Conservation (phyloP, 441 rosid genomes). For the Raphanus hybrid region DNA sequence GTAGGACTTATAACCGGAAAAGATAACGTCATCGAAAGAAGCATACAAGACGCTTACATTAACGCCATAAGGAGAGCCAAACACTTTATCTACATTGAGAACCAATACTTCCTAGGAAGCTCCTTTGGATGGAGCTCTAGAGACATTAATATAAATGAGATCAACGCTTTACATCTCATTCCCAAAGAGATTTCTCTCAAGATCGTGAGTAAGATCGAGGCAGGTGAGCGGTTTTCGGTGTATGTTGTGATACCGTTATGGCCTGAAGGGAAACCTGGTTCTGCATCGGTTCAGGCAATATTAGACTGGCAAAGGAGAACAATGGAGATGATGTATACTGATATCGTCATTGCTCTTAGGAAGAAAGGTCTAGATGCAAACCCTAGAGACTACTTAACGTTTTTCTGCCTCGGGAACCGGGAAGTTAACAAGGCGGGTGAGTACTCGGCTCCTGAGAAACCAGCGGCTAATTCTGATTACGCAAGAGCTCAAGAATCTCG, state of each 20-base stretch:
- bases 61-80: slow-evolving; percentile 66
- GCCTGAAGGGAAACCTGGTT: slow-evolving; percentile 69
- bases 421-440: slow-evolving; percentile 47
- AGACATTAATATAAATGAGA: slow-evolving; percentile 42
- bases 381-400: slow-evolving; percentile 63
- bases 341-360: slow-evolving; percentile 47
- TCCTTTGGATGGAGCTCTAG: slow-evolving; percentile 61
- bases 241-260: slow-evolving; percentile 69
- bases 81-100: slow-evolving; percentile 66
- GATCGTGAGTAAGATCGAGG: slow-evolving; percentile 66
- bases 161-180: slow-evolving; percentile 57
- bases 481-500: slow-evolving; percentile 58
- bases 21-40: slow-evolving; percentile 50
- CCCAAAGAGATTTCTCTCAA: slow-evolving; percentile 70
- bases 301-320: slow-evolving; percentile 73
- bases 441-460: slow-evolving; percentile 44
- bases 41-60: slow-evolving; percentile 71
- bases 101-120: slow-evolving; percentile 73
- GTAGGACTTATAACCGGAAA: slow-evolving; percentile 53
- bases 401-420: slow-evolving; percentile 63
- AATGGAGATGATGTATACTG: slow-evolving; percentile 72
- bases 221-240: slow-evolving; percentile 58
- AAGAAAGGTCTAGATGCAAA: slow-evolving; percentile 45
- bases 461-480: slow-evolving; percentile 52
- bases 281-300: slow-evolving; percentile 58